Evolutionary conservation across 2,329 filamentous ascomycete species (phyloP), one percentile per base, ranked within the genome.

Genomic region (Colletotrichum spaethianum): DNA sequence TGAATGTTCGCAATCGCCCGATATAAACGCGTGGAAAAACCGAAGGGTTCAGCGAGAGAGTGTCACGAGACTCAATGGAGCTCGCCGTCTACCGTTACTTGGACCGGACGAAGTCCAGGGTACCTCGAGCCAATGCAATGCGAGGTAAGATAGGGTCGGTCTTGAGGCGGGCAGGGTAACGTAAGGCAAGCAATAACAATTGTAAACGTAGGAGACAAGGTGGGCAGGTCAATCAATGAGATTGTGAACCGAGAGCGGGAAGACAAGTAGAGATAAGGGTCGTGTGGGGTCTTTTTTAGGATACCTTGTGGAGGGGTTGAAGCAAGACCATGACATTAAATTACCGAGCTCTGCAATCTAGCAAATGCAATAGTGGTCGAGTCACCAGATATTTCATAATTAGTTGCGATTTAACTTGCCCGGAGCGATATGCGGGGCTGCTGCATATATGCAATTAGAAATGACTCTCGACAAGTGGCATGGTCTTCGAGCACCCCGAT

Each of bases 51-150:
- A 52, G 48, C 18, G 48, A 50, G 31, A 44, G 26, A 33, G 50
- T 57, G 64, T 59, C 64, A 72, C 57, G 69, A 72, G 69, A 72
- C 64, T 33, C 57, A 63, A 57, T 68, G 64, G 69, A 72, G 69
- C 69, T 68, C 69, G 69, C 69, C 64, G 69, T 44, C 26, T 46
- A 40, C 68, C 68, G 68, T 56, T 53, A 18, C 48, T 55, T 40
- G 16, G 23, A 14, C 52, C 60, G 26, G 46, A 40, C 14, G 9
- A 28, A 28, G 46, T 20, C 44, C 18, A 26, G 60, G 16, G 46
- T 40, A 26, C 31, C 44, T 46, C 31, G 48, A 63, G 23, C 44
- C 12, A 52, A 52, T 48, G n/a, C 44, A 62, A 26, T 50, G 44
- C 44, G 36, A 50, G n/a, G 60, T 50, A 33, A 50, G 28, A 62